Conservation (phyloP, 192 early-diverging fungal species). For the Entomortierella chlamydospora region DNA sequence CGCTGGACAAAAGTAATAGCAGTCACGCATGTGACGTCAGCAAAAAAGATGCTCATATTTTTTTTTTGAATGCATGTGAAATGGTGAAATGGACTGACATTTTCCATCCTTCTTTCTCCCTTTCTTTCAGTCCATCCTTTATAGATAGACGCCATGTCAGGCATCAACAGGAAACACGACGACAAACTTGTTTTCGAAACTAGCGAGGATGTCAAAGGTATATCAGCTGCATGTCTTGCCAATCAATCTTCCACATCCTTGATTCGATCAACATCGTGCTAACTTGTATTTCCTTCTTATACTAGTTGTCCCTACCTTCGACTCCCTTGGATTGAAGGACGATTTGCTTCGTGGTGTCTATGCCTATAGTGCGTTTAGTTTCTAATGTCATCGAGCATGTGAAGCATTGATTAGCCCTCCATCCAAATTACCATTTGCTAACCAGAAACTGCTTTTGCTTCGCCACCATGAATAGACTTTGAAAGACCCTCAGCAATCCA, state of each 20-base stretch:
- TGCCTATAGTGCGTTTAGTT: conserved; percentile 81
- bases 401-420: neutral
- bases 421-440: neutral
- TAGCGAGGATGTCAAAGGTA: conserved; percentile 83
- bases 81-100: too few species aligned
- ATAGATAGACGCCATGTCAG: conserved; percentile 26
- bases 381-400: neutral
- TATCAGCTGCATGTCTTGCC: too few species aligned
- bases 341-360: conserved; percentile 97
- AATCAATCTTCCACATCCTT: neutral
- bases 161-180: conserved; percentile 60
- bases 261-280: too few species aligned
- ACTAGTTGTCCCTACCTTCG: conserved; percentile 82
- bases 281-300: conserved; percentile 6
- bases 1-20: too few species aligned
- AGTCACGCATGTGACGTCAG: too few species aligned
- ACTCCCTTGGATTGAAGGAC: conserved; percentile 97
- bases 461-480: conserved; percentile 70
- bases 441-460: neutral
- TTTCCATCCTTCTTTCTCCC: too few species aligned
- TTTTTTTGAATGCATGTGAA: too few species aligned
- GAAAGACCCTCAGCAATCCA: conserved; percentile 99
- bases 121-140: neutral
- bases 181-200: conserved; percentile 82
- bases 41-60: too few species aligned